Evolutionary conservation across 202 grass and related monocot genomes (phyloP), one percentile per base, ranked within the genome.

Genomic region (Miscanthus sacchariflorus): DNA sequence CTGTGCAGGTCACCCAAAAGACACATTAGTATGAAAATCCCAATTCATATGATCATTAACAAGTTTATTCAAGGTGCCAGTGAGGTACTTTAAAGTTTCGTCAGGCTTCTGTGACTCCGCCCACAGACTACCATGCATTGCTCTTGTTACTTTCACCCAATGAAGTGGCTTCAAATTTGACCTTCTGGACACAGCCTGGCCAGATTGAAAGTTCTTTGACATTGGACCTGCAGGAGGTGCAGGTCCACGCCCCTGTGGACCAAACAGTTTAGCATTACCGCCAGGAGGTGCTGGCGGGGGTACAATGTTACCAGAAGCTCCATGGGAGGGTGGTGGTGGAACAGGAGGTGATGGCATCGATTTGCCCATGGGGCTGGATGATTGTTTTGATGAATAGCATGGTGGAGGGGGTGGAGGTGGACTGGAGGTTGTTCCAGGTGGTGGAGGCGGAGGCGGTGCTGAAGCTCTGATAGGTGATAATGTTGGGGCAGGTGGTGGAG

Each of bases 141-240:
- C 96, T 90, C 94, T 94, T 84, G 96, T 99, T 88, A 99, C 96
- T 90, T 99, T 99, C 80, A 99, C 92, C 96, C 96, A 99, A 89
- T 99, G 96, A 81, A 99, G 88, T 82, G 96, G 96, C 86, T 99
- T 99, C 88, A 99, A 89, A 89, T 99, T 99, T 56, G 94, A 88
- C 78, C 74, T 99, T 86, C 67, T 95, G 25, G 85, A 86, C 45
- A 81, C 75, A 78, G 83, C 40, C 79, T 93, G 94, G 44, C 86
- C 73, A 93, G 82, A 86, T 21, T 93, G 92, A 76, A 91, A 64
- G 48, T 68, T 87, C 86, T 84, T 94, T 77, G 89, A 83, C 87
- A 88, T 83, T 87, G 88, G 86, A 75, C 90, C 93, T 15, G 91
- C 88, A 87, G 91, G 91, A 78, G 91, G 93, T 83, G 87, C 77